Evolutionary conservation across 2,329 filamentous ascomycete genomes (phyloP).

Genomic region (Escovopsis sp.): DNA sequence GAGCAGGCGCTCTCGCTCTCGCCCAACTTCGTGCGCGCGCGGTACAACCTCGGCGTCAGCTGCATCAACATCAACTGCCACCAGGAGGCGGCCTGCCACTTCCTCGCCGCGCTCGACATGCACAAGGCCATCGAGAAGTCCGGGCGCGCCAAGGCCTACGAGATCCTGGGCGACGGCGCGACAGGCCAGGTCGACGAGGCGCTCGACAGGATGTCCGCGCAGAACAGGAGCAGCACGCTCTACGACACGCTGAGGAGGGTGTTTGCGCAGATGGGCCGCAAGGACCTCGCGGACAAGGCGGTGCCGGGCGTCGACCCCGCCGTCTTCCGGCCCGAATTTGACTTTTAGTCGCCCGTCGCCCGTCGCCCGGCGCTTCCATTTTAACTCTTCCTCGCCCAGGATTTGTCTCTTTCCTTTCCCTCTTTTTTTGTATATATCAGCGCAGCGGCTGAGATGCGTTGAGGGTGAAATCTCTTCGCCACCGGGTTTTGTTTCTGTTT

Average conservation of each 20-base stretch:
- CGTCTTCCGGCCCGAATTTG: slow-evolving; percentile 77
- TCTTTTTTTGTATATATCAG: slow-evolving; percentile 1
- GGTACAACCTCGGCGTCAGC: slow-evolving; percentile 91
- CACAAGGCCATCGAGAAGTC: slow-evolving; percentile 85
- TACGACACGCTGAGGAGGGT: slow-evolving; percentile 89
- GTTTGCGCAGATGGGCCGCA: slow-evolving; percentile 88
- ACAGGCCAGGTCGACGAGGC: slow-evolving; percentile 44
- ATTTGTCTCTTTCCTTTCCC: no score
- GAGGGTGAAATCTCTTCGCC: not conserved
- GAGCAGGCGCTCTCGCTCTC: slow-evolving; percentile 80
- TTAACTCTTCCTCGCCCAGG: no score
- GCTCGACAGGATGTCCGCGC: slow-evolving; percentile 75
- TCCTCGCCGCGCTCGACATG: slow-evolving; percentile 86
- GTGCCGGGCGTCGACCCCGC: slow-evolving; percentile 84
- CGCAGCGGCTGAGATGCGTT: not conserved
- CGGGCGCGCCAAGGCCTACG: slow-evolving; percentile 67
- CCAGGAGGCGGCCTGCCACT: slow-evolving; percentile 81
- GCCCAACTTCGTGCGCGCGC: slow-evolving; percentile 90
- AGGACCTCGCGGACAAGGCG: slow-evolving; percentile 79
- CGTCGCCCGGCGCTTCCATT: no score
- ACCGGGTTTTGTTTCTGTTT: not conserved
- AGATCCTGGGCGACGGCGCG: slow-evolving; percentile 53
- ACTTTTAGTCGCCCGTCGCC: slow-evolving; percentile 48
- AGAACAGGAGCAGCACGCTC: slow-evolving; percentile 93
- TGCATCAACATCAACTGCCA: slow-evolving; percentile 98